Evolutionary conservation across 352 stramenopile genomes (phyloP).

Genomic region (Peronospora destructor): DNA sequence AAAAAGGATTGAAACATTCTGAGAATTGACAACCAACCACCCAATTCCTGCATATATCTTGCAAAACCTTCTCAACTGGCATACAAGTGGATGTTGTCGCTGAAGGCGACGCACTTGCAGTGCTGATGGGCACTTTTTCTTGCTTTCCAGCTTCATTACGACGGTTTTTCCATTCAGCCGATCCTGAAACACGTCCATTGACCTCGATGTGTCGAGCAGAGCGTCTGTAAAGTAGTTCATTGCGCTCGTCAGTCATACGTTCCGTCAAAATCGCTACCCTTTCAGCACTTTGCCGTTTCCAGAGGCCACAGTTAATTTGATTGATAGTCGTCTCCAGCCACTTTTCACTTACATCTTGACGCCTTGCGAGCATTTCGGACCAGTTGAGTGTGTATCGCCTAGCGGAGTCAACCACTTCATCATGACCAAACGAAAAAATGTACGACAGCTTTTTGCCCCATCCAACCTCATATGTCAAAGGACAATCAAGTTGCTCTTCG

Average conservation of each 20-base stretch:
- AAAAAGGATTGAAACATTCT: constrained; percentile 42
- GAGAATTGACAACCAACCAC: constrained; percentile 35
- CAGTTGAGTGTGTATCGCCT: constrained; percentile 70
- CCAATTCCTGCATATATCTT: constrained; percentile 42
- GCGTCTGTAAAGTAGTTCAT: constrained; percentile 38
- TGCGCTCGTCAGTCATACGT: constrained; percentile 34
- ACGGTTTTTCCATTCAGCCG: constrained; percentile 66
- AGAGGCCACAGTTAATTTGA: constrained; percentile 42
- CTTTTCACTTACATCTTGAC: constrained; percentile 56
- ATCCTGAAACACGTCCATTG: constrained; percentile 71
- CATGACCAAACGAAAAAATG: constrained; percentile 83
- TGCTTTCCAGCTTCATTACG: constrained; percentile 57
- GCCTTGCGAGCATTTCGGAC: constrained; percentile 51
- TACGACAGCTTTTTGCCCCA: constrained; percentile 93
- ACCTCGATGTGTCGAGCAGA: constrained; percentile 39
- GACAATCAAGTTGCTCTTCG: constrained; percentile 89
- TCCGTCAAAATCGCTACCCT: constrained; percentile 31
- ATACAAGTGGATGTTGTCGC: background rate
- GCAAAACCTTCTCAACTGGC: constrained; percentile 27
- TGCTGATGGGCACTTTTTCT: background rate
- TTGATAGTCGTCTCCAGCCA: constrained; percentile 51
- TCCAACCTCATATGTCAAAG: constrained; percentile 91
- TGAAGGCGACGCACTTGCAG: background rate
- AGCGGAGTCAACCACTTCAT: constrained; percentile 89
- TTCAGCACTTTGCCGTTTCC: constrained; percentile 23